Conservation (phyloP, 1,284 basidiomycete genomes). For the Macrocybe sp. region DNA sequence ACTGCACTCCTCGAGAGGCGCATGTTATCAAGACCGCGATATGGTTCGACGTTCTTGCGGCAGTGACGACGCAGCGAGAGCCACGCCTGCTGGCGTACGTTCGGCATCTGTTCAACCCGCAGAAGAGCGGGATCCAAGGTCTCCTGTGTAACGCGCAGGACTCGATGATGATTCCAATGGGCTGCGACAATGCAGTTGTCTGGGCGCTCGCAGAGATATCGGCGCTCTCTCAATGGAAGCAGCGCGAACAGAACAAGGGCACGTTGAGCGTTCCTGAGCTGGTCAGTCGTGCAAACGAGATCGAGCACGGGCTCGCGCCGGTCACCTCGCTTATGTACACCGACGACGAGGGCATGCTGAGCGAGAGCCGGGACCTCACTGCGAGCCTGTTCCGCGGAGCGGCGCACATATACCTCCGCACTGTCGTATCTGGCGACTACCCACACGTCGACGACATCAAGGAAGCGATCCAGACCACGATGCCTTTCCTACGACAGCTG, state of each 20-base stretch:
- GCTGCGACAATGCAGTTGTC: conserved; percentile 75
- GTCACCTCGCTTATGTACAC: conserved; percentile 7
- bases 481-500: too few species aligned
- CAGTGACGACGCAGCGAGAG: conserved; percentile 54
- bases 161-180: conserved; percentile 78
- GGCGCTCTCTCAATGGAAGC: conserved; percentile 65
- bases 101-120: conserved; percentile 47
- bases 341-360: conserved; percentile 21
- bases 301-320: conserved; percentile 39
- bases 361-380: conserved; percentile 44
- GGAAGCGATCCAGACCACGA: conserved; percentile 33
- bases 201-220: conserved; percentile 74
- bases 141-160: conserved; percentile 26
- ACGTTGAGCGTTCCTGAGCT: conserved; percentile 54
- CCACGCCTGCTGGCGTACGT: conserved; percentile 59
- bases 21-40: conserved; percentile 79
- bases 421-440: conserved; percentile 64
- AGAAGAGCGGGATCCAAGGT: conserved; percentile 33
- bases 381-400: conserved; percentile 73
- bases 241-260: conserved; percentile 29
- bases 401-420: conserved; percentile 65
- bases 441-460: conserved; percentile 59
- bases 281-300: conserved; percentile 43
- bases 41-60: conserved; percentile 81
- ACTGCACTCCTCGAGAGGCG: conserved; percentile 41